Conservation (phyloP, 495 filamentous ascomycete species). For the Lophiotrema nucula region DNA sequence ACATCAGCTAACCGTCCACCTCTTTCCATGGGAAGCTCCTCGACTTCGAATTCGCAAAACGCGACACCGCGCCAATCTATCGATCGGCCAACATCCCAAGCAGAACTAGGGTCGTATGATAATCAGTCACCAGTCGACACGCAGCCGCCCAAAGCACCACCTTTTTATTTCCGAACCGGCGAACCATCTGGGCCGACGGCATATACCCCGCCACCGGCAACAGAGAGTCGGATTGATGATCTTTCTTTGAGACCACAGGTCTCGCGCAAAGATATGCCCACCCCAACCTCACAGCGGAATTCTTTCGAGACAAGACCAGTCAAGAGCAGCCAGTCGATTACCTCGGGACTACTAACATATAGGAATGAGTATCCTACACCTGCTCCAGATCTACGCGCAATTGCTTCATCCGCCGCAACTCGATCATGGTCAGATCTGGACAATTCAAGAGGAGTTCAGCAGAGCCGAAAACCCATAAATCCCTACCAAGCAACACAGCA, state of each 20-base stretch:
- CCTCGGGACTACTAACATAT: slow-evolving; percentile 30
- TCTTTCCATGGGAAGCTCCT: too few relatives aligned
- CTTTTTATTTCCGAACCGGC: slow-evolving; percentile 18
- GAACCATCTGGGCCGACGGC: neutral
- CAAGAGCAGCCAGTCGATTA: neutral
- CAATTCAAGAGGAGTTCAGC: neutral
- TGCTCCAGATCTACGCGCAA: neutral
- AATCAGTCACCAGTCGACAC: too few relatives aligned
- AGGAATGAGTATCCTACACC: slow-evolving; percentile 41
- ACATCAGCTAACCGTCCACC: too few relatives aligned
- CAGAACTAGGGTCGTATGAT: too few relatives aligned
- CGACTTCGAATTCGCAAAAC: too few relatives aligned
- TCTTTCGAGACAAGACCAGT: slow-evolving; percentile 4
- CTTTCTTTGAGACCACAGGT: neutral
- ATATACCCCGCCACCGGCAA: slow-evolving; percentile 4
- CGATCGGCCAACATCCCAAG: too few relatives aligned
- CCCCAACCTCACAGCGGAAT: slow-evolving; percentile 6
- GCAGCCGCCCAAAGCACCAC: slow-evolving; percentile 1
- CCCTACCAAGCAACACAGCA: neutral
- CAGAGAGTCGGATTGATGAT: neutral
- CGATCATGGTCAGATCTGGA: slow-evolving; percentile 16
- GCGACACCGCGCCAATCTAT: too few relatives aligned
- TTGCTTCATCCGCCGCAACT: slow-evolving; percentile 19
- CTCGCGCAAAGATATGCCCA: slow-evolving; percentile 11
- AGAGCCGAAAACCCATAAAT: neutral